These are phyloP conservation scores for Erythrophleum fordii DNA, from an alignment of 306 rosid genomes.

Conservation along the genomic window DNA sequence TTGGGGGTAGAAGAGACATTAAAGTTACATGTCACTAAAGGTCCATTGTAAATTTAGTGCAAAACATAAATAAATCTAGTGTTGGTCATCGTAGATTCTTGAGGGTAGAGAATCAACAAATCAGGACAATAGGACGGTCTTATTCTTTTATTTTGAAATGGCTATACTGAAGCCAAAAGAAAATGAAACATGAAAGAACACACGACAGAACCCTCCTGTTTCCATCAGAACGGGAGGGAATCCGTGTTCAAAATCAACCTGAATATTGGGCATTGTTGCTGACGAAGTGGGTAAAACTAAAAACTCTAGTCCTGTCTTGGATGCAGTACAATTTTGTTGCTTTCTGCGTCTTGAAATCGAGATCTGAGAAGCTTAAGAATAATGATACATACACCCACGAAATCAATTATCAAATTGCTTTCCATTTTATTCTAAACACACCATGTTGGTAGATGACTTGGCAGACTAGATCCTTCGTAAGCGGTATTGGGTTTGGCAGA, in stretches of 20 bases:
- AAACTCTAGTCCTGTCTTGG: constrained; percentile 21
- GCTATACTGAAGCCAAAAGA: too few relatives aligned
- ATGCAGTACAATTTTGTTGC: constrained; percentile 39
- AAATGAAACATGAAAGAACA: too few relatives aligned
- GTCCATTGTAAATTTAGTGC: constrained; percentile 28
- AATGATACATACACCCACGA: background rate
- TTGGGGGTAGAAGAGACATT: background rate
- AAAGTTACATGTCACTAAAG: background rate
- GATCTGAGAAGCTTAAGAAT: too few relatives aligned
- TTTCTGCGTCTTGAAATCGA: background rate
- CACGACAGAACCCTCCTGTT: too few relatives aligned
- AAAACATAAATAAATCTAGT: constrained; percentile 34
- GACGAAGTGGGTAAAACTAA: constrained; percentile 25
- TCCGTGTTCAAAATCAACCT: background rate
- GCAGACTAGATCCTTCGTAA: background rate
- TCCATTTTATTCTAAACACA: background rate
- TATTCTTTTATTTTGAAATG: too few relatives aligned
- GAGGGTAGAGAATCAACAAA: constrained; percentile 40
- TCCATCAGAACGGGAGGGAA: too few relatives aligned
- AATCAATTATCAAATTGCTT: constrained; percentile 23
- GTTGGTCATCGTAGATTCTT: constrained; percentile 34
- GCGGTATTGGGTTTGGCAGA: constrained; percentile 6
- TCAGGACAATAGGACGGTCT: constrained; percentile 36
- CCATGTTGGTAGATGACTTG: background rate
- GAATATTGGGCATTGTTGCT: constrained; percentile 17